phyloP scores from a whole-genome alignment of 139 green algal genomes.

The Picochlorum costavermella region DNA sequence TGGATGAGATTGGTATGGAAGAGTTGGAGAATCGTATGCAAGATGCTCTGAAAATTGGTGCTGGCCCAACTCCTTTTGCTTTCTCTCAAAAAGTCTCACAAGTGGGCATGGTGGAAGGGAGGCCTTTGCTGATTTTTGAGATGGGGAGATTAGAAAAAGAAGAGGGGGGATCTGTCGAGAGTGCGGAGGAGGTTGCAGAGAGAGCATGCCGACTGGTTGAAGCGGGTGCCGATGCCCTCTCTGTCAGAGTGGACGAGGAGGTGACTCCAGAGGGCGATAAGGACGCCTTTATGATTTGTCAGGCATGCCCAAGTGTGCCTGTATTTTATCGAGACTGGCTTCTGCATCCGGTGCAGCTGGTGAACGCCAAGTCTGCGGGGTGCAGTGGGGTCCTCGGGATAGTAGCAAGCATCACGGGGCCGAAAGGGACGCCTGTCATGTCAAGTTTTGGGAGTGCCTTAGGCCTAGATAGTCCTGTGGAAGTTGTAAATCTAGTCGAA shows the following conservation, averaged over 20 bases:
- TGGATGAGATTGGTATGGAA: constrained; percentile 46
- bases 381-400: constrained; percentile 59
- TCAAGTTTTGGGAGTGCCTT: constrained; percentile 54
- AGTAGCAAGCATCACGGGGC: constrained; percentile 38
- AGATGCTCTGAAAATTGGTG: constrained; percentile 21
- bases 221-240: constrained; percentile 53
- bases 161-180: not conserved
- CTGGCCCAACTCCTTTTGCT: constrained; percentile 37
- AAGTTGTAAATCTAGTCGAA: constrained; percentile 27
- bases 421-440: constrained; percentile 56
- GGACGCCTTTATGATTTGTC: constrained; percentile 25
- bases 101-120: constrained; percentile 3
- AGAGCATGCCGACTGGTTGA: constrained; percentile 22
- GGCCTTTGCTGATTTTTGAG: constrained; percentile 42
- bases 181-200: constrained; percentile 25
- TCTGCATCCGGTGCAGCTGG: constrained; percentile 70
- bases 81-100: constrained; percentile 50
- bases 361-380: constrained; percentile 65
- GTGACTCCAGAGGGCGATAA: constrained; percentile 48
- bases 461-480: constrained; percentile 32
- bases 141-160: constrained; percentile 8
- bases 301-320: constrained; percentile 26
- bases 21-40: constrained; percentile 55
- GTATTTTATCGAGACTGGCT: constrained; percentile 64
- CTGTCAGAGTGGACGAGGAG: constrained; percentile 50